Evolutionary conservation across 2,329 filamentous ascomycete genomes (phyloP).

Genomic region (Fusarium anguioides): DNA sequence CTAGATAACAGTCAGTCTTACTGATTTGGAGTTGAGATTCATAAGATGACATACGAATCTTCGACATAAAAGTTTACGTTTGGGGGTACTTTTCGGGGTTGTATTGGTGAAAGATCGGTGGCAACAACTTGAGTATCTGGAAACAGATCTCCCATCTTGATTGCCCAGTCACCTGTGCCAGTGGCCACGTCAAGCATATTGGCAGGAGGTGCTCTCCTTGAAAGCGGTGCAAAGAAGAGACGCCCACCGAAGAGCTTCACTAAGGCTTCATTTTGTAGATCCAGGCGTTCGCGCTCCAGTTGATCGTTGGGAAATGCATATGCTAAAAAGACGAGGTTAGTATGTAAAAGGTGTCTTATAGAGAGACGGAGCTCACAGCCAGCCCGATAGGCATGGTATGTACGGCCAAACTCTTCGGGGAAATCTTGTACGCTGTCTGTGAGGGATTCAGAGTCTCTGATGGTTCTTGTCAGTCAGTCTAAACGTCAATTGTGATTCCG

Average conservation of each 20-base stretch:
- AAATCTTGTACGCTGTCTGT: slow-evolving; percentile 57
- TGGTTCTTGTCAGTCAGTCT: slow-evolving; percentile 26
- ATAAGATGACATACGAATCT: slow-evolving; percentile 59
- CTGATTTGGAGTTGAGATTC: background rate
- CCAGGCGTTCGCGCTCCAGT: slow-evolving; percentile 55
- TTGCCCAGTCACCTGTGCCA: slow-evolving; percentile 68
- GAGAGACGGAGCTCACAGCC: slow-evolving; percentile 54
- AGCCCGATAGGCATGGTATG: slow-evolving; percentile 60
- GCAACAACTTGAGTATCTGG: slow-evolving; percentile 69
- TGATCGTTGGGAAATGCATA: slow-evolving; percentile 60
- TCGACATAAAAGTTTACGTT: slow-evolving; percentile 82
- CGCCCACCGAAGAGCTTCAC: slow-evolving; percentile 53
- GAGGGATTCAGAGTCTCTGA: slow-evolving; percentile 51
- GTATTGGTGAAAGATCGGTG: slow-evolving; percentile 75
- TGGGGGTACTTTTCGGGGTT: slow-evolving; percentile 72
- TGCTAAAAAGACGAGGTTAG: slow-evolving; percentile 46
- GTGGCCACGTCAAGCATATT: slow-evolving; percentile 58
- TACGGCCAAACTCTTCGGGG: slow-evolving; percentile 58
- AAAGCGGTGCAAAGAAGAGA: slow-evolving; percentile 58
- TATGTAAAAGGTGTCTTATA: background rate
- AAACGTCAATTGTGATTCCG: background rate
- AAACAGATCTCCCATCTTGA: slow-evolving; percentile 73
- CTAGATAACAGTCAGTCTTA: slow-evolving; percentile 45
- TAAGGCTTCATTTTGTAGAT: slow-evolving; percentile 54
- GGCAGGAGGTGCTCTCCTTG: slow-evolving; percentile 49